Base-by-base conservation (phyloP, 2,329 filamentous ascomycete genomes). In the Magnaporthiopsis incrustans region DNA sequence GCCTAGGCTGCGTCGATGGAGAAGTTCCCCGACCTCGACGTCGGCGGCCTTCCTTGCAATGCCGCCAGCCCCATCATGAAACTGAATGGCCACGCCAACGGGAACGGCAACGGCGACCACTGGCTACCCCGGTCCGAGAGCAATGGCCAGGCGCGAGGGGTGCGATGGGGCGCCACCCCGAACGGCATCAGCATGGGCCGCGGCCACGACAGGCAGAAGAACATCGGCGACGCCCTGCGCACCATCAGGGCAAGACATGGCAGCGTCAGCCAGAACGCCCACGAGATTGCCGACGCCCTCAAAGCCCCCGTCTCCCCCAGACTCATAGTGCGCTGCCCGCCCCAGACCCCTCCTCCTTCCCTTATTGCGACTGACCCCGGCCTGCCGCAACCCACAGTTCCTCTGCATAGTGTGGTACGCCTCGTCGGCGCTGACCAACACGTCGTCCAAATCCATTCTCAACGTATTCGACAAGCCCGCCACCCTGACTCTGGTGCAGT, bases 371-470 rank as follows among this genome's bases (percentile, higher is more conserved):
- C 44, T 53, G 44, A 53, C 44, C 44, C 18, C 44, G 3, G 44
- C 44, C 14, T 53, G 18, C 14, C n/a, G 18, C 44, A 53, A 53
- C 44, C 25, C 10, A 56, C 76, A 97, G 94, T 77, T 84, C 62
- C 87, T 97, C 61, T 98, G 94, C 77, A 79, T 93, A 65, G 78
- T 94, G 72, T 98, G 95, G 95, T 99, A 98, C 80, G 85, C 90
- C 74, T 96, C 93, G 30, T 98, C 94, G 58, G 95, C 96, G 67
- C 81, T 98, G 70, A 97, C 95, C 67, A 99, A 98, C 75, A 97
- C 95, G 2, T 98, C 95, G 30, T 97, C 95, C 63, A 99, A 99
- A 78, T 91, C 94, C 25, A 99, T 99, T 72, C 82, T 98, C 67
- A 97, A 92, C 69, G 90, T 91, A 58, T 91, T 97, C 69, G 87